These are phyloP conservation scores for Miscanthus sacchariflorus DNA, from an alignment of 202 grass and related monocot species.

Conservation along the genomic window DNA sequence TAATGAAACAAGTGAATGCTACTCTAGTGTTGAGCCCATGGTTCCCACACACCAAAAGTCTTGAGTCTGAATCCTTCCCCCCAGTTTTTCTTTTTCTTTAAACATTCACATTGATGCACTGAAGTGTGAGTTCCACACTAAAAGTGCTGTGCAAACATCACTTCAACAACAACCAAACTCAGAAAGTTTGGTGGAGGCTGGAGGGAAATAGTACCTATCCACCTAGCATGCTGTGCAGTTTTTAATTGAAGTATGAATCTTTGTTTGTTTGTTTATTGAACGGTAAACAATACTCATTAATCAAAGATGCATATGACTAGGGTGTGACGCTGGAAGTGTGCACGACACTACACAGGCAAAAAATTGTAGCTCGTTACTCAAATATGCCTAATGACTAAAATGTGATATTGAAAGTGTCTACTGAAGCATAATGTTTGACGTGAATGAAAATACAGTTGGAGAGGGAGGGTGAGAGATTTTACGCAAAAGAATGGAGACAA, in stretches of 20 bases:
- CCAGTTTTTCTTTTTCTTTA: not conserved
- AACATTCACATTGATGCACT: not conserved
- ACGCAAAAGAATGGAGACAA: slow-evolving; percentile 89
- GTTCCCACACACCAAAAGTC: not conserved
- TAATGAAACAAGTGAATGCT: not conserved
- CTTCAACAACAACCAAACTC: not conserved
- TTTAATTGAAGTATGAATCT: not conserved
- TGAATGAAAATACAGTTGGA: not conserved
- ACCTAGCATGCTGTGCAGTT: not conserved
- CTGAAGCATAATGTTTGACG: not conserved
- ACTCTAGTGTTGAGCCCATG: not conserved
- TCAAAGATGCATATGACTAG: not conserved
- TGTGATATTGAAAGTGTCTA: not conserved
- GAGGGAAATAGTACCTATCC: not conserved
- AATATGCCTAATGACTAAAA: not conserved
- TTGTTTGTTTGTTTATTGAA: not conserved
- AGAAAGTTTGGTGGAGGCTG: not conserved
- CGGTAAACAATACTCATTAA: slow-evolving; percentile 1
- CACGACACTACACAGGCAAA: not conserved
- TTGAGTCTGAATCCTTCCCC: not conserved
- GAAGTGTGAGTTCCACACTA: not conserved
- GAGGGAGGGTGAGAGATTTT: slow-evolving; percentile 36
- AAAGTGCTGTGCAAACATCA: slow-evolving; percentile 11
- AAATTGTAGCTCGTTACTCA: not conserved
- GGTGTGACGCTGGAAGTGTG: not conserved